Base-by-base conservation (phyloP, 192 early-diverging fungal species). In the Backusella macrospora region DNA sequence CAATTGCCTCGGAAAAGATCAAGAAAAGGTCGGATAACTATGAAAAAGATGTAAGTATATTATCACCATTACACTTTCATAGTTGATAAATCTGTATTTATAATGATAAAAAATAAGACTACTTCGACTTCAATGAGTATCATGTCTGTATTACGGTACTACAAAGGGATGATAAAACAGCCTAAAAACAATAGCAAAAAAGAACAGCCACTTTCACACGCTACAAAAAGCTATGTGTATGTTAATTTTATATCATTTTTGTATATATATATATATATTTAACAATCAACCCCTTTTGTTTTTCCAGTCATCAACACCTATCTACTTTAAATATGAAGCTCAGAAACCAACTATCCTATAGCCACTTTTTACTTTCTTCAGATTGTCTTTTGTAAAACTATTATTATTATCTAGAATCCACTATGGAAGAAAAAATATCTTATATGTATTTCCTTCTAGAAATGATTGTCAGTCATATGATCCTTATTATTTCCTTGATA, bases 261-360 rank as follows among this genome's bases (percentile, higher is more conserved):
- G 48, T 15, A 6, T 42, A n/a, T 38, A 70, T 63, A 59, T 13
- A 6, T 21, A 39, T 43, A 39, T 16, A 12, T 68, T 39, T 59
- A 59, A 34, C 29, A 34, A 34, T 34, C 29, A 34, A 46, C 45
- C 45, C 14, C 4, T 14, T 46, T 66, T 45, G 1, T 62, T 3
- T 34, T 48, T 29, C 5, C 29, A 68, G 44, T 16, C 80, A 81
- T 29, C 72, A 77, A 49, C 80, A 74, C 18, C 38, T 77, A 72
- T 75, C n/a, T 71, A 72, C 34, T 49, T 70, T 62, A 73, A 71
- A 21, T 21, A 21, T 21, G 38, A 73, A 7, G 18, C 46, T 78
- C 55, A 80, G 76, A 67, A 79, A 77, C 38, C 82, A 79, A 8
- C 78, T 80, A 21, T 88, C 87, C 6, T 88, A 82, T 75, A 85